Evolutionary conservation across 73 alveolate genomes (phyloP).

Genomic region (Tetrahymena borealis): DNA sequence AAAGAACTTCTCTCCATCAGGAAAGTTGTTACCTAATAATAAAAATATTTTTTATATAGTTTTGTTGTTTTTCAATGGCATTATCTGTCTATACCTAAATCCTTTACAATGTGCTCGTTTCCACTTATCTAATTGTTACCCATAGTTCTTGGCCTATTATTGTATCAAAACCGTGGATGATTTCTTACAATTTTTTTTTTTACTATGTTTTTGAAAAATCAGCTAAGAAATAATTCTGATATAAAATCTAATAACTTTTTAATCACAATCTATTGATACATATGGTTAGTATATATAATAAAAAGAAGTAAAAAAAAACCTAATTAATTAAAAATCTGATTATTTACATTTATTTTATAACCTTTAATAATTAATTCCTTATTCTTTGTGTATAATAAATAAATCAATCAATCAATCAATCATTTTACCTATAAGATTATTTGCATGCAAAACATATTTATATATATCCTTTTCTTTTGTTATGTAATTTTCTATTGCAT

Average conservation of each 20-base stretch:
- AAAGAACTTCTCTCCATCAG: slow-evolving; percentile 22
- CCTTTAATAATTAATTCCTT: no score
- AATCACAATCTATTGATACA: no score
- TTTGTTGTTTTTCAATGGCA: no score
- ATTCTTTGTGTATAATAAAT: no score
- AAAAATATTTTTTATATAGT: no score
- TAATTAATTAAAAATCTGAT: no score
- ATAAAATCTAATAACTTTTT: neutral
- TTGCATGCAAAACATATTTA: no score
- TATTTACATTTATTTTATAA: no score
- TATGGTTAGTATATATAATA: neutral
- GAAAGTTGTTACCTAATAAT: slow-evolving; percentile 27
- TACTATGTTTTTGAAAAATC: neutral
- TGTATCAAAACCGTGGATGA: neutral
- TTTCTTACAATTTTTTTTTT: neutral
- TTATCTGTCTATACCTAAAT: neutral
- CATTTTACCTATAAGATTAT: no score
- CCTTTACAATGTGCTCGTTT: neutral
- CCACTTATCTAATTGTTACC: neutral
- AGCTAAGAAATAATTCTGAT: neutral
- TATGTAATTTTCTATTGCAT: no score
- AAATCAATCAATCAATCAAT: no score
- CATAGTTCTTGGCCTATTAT: neutral
- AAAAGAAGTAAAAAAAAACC: neutral
- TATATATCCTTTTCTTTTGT: no score